phyloP scores from a whole-genome alignment of 2,329 filamentous ascomycete genomes.

The Colletotrichum spaethianum region DNA sequence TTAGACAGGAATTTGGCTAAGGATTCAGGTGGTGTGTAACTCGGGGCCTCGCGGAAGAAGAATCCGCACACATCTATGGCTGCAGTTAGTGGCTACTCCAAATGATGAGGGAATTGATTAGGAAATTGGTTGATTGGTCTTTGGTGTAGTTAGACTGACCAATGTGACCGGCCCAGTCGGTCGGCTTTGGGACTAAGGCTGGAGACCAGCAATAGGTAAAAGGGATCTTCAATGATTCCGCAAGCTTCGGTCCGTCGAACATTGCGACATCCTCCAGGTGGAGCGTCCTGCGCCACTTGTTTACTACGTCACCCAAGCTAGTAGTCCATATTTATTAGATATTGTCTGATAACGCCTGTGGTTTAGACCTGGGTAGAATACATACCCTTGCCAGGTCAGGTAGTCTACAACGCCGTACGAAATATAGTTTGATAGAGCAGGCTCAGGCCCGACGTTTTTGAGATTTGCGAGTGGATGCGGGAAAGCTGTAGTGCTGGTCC shows the following conservation, averaged over 20 bases:
- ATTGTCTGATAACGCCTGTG: not conserved
- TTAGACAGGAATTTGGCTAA: constrained; percentile 58
- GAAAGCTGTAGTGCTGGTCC: constrained; percentile 79
- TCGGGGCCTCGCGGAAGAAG: constrained; percentile 55
- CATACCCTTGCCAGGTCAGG: constrained; percentile 78
- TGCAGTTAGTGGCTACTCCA: constrained; percentile 42
- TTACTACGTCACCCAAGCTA: constrained; percentile 11
- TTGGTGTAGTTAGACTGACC: too few species aligned
- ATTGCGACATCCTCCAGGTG: constrained; percentile 77
- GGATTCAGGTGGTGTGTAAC: constrained; percentile 55
- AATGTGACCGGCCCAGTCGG: constrained; percentile 77
- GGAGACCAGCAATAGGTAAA: constrained; percentile 84
- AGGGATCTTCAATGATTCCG: constrained; percentile 76
- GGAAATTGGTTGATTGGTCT: too few species aligned
- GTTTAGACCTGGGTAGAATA: not conserved
- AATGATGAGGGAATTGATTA: too few species aligned
- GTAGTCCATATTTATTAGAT: not conserved
- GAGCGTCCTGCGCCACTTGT: not conserved
- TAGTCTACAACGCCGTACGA: constrained; percentile 80
- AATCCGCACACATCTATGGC: constrained; percentile 59
- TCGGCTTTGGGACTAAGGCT: constrained; percentile 74
- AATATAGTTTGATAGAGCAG: constrained; percentile 75
- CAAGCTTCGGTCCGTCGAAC: constrained; percentile 78
- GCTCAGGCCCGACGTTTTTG: constrained; percentile 49
- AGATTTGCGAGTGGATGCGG: constrained; percentile 81